These are phyloP conservation scores for Dictyostelium purpureum DNA, from an alignment of 78 protist genomes.

Conservation along the genomic window DNA sequence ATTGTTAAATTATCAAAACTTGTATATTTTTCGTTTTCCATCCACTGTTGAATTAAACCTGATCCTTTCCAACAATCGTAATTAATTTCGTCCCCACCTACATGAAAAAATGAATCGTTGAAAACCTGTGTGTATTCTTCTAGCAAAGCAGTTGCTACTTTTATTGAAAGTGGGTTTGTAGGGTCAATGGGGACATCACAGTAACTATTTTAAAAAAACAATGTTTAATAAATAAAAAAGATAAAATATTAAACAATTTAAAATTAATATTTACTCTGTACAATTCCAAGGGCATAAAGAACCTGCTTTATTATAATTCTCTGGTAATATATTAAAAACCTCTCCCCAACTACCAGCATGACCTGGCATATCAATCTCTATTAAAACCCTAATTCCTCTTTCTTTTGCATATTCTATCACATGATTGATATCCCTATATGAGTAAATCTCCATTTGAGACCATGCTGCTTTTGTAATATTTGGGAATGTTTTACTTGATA, in stretches of 20 bases:
- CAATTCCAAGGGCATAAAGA: not conserved
- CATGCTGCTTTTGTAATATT: slow-evolving; percentile 60
- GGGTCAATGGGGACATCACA: slow-evolving; percentile 36
- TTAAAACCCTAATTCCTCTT: slow-evolving; percentile 7
- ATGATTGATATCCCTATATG: not conserved
- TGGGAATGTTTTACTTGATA: slow-evolving; percentile 16
- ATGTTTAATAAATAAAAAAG: no score
- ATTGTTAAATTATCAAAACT: not conserved
- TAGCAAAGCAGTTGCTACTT: not conserved
- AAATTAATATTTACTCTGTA: no score
- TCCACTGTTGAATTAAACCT: not conserved
- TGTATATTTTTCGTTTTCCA: not conserved
- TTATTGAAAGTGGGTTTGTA: not conserved
- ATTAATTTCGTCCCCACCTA: slow-evolving; percentile 60
- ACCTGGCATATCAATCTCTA: slow-evolving; percentile 63
- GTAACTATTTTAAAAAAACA: no score
- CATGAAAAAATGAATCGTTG: slow-evolving; percentile 19
- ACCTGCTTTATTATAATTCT: not conserved
- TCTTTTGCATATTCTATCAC: not conserved
- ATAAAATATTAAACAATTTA: no score
- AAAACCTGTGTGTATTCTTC: not conserved
- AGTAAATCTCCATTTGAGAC: not conserved
- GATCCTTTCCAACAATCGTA: slow-evolving; percentile 35
- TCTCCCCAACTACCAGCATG: slow-evolving; percentile 64
- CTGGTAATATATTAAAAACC: not conserved